phyloP scores from a whole-genome alignment of 208 protist species.

The Kentomonas sorsogonicus region DNA sequence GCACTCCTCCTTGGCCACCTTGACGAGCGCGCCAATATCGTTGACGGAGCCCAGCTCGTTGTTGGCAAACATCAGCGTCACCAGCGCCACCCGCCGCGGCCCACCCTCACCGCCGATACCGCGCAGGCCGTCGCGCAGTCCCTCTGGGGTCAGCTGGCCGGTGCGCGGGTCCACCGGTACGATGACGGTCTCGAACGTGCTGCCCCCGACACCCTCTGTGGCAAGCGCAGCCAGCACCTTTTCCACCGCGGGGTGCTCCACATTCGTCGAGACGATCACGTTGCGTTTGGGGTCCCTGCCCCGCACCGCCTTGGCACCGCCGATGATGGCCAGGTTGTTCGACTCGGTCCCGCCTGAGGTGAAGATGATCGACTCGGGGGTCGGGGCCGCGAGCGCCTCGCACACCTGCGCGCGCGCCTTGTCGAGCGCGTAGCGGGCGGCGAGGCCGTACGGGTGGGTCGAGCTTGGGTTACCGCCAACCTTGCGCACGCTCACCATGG shows the following conservation, averaged over 20 bases:
- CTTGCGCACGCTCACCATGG: slow-evolving; percentile 41
- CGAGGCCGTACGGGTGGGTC: slow-evolving; percentile 75
- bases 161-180: slow-evolving; percentile 39
- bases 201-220: slow-evolving; percentile 29
- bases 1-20: slow-evolving; percentile 56
- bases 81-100: slow-evolving; percentile 49
- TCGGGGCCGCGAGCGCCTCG: slow-evolving; percentile 34
- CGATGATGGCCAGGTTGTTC: slow-evolving; percentile 91
- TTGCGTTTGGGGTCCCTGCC: slow-evolving; percentile 18
- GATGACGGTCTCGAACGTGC: slow-evolving; percentile 15
- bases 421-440: slow-evolving; percentile 81
- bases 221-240: too few relatives aligned
- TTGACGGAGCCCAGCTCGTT: slow-evolving; percentile 94
- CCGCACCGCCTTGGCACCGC: slow-evolving; percentile 34
- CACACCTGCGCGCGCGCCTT: slow-evolving; percentile 51
- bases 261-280: slow-evolving; percentile 65
- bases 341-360: slow-evolving; percentile 92
- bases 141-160: slow-evolving; percentile 26
- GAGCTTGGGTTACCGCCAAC: slow-evolving; percentile 91
- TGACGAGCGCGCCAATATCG: slow-evolving; percentile 77
- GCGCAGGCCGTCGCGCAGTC: slow-evolving; percentile 26
- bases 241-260: slow-evolving; percentile 86
- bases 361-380: slow-evolving; percentile 79
- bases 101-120: slow-evolving; percentile 27
- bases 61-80: slow-evolving; percentile 95